Conservation (phyloP, 305 asterid species). For the Fraxinus velutina region DNA sequence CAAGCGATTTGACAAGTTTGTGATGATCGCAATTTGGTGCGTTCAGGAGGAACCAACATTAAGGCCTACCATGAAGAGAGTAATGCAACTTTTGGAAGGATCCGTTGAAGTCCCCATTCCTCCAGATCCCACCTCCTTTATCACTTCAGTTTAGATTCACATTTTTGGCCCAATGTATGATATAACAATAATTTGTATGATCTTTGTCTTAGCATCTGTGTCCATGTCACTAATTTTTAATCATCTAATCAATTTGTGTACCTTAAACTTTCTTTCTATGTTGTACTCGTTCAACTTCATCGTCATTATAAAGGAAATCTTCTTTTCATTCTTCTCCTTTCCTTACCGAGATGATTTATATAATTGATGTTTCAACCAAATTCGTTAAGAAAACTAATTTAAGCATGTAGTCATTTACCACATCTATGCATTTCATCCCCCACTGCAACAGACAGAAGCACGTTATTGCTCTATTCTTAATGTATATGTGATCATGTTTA, state of each 20-base stretch:
- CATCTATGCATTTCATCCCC: no score
- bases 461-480: no score
- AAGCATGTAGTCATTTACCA: not conserved
- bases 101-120: slow-evolving; percentile 22
- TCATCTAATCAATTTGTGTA: not conserved
- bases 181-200: not conserved
- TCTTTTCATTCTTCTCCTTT: not conserved
- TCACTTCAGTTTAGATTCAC: not conserved
- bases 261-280: not conserved
- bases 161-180: not conserved
- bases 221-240: not conserved
- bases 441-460: no score
- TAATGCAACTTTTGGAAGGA: slow-evolving; percentile 35
- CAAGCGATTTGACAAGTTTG: not conserved
- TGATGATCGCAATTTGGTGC: slow-evolving; percentile 32
- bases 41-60: slow-evolving; percentile 26
- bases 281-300: not conserved
- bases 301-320: not conserved
- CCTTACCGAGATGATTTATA: not conserved
- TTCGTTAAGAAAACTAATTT: no score
- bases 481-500: no score
- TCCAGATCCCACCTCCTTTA: slow-evolving; percentile 18
- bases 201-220: not conserved
- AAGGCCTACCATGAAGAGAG: slow-evolving; percentile 39
- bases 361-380: not conserved